phyloP scores from a whole-genome alignment of 1,284 basidiomycete species.

The Macrocystidia cucumis region DNA sequence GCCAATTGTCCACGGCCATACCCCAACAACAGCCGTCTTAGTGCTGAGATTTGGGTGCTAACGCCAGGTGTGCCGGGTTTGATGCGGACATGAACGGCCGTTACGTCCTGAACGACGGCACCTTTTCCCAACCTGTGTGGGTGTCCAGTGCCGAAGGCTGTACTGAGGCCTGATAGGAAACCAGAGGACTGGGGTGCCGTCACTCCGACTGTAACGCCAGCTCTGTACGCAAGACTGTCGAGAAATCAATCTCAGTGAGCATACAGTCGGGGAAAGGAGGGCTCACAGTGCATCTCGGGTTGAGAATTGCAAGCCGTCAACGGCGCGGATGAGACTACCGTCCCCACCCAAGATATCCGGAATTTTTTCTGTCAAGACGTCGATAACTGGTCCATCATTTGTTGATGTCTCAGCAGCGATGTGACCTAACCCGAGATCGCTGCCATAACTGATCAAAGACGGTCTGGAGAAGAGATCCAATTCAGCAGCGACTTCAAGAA shows the following conservation, averaged over 20 bases:
- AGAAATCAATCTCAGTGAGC: slow-evolving; percentile 1
- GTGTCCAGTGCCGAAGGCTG: slow-evolving; percentile 58
- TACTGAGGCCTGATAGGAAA: slow-evolving; percentile 62
- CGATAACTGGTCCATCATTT: slow-evolving; percentile 53
- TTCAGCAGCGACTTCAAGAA: not conserved
- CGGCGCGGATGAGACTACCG: slow-evolving; percentile 51
- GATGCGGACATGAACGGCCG: slow-evolving; percentile 69
- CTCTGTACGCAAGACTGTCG: slow-evolving; percentile 51
- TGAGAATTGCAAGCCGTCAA: slow-evolving; percentile 68
- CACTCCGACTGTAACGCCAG: slow-evolving; percentile 58
- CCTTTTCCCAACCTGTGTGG: slow-evolving; percentile 53
- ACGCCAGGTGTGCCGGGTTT: slow-evolving; percentile 41
- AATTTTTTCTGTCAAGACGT: slow-evolving; percentile 36
- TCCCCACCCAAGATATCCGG: slow-evolving; percentile 40
- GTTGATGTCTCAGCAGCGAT: slow-evolving; percentile 61
- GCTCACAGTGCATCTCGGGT: slow-evolving; percentile 65
- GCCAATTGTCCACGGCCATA: slow-evolving; percentile 33
- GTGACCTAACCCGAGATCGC: slow-evolving; percentile 50
- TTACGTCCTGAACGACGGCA: slow-evolving; percentile 63
- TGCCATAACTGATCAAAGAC: slow-evolving; percentile 53
- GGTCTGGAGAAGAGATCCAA: slow-evolving; percentile 29
- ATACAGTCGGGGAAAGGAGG: not conserved
- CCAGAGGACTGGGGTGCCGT: slow-evolving; percentile 51
- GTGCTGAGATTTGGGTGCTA: slow-evolving; percentile 63
- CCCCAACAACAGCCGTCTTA: slow-evolving; percentile 46